Percentiles rank a stretch among this genome's conserved stretches.
These are phyloP conservation scores for Annulohypoxylon bovei DNA, from an alignment of 495 filamentous ascomycete species.

Conservation along the genomic window DNA sequence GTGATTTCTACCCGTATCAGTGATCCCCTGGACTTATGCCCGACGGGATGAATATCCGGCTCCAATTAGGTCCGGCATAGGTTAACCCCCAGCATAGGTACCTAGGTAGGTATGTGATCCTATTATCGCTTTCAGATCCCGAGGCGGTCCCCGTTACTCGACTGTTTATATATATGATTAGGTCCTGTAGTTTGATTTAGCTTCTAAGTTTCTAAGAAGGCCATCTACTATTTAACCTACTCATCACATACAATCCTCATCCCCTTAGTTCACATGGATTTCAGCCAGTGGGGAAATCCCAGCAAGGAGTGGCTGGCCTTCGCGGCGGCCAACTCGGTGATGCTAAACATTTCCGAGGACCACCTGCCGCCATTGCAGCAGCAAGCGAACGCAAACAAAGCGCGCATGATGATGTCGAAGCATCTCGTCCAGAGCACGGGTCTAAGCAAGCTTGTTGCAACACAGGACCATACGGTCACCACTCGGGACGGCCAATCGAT, in stretches of 20 bases:
- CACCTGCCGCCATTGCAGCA: constrained; percentile 17
- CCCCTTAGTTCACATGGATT: constrained; percentile 25
- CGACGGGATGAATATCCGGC: constrained; percentile 13
- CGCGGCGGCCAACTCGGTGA: constrained; percentile 26
- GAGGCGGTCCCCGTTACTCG: not conserved
- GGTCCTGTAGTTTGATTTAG: not conserved
- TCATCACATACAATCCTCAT: not conserved
- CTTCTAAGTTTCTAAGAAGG: not conserved
- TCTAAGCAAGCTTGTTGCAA: constrained; percentile 38
- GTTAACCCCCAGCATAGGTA: not conserved
- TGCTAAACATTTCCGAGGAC: constrained; percentile 13
- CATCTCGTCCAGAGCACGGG: constrained; percentile 21
- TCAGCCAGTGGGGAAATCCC: constrained; percentile 34
- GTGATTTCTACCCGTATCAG: constrained; percentile 2
- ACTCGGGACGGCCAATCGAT: constrained; percentile 55
- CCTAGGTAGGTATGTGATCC: not conserved
- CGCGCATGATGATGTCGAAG: constrained; percentile 20
- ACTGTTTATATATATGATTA: not conserved
- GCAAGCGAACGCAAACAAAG: constrained; percentile 25
- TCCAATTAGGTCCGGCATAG: not conserved
- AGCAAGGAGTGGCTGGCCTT: constrained; percentile 40
- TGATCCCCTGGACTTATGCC: constrained; percentile 3
- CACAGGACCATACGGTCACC: constrained; percentile 50
- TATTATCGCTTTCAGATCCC: not conserved
- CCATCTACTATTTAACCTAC: not conserved